phyloP scores from a whole-genome alignment of 2,329 filamentous ascomycete species.

The Aspergillus sp. region DNA sequence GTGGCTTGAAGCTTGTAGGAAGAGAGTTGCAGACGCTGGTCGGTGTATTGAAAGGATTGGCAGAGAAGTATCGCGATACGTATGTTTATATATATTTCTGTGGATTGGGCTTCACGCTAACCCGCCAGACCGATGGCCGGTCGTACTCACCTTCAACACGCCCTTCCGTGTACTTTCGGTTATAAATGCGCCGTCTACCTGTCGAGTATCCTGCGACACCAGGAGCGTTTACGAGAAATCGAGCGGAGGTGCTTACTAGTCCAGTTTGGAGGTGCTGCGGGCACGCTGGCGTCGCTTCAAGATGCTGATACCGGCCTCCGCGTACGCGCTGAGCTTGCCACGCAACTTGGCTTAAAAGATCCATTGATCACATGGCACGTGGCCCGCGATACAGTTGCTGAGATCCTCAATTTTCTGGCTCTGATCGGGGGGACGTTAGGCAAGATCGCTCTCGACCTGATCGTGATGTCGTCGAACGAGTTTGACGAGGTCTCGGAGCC shows the following conservation, averaged over 20 bases:
- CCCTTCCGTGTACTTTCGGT: slow-evolving; percentile 55
- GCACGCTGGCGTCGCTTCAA: slow-evolving; percentile 55
- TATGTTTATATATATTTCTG: neutral
- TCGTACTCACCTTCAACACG: slow-evolving; percentile 57
- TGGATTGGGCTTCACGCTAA: neutral
- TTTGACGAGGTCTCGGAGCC: slow-evolving; percentile 56
- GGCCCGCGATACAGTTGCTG: slow-evolving; percentile 54
- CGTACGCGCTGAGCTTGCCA: slow-evolving; percentile 51
- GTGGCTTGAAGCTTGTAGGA: slow-evolving; percentile 42
- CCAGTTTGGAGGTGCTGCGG: slow-evolving; percentile 58
- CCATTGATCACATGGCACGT: slow-evolving; percentile 60
- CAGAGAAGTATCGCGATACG: slow-evolving; percentile 4
- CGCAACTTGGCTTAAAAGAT: slow-evolving; percentile 48
- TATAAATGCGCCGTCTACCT: slow-evolving; percentile 48
- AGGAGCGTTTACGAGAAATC: slow-evolving; percentile 50
- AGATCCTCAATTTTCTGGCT: slow-evolving; percentile 55
- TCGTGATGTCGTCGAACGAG: slow-evolving; percentile 60
- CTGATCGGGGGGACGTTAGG: slow-evolving; percentile 55
- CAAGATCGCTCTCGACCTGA: slow-evolving; percentile 57
- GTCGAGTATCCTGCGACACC: slow-evolving; percentile 50
- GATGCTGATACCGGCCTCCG: slow-evolving; percentile 47
- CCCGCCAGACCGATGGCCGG: slow-evolving; percentile 50
- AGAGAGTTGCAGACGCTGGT: slow-evolving; percentile 26
- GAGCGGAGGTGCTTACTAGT: slow-evolving; percentile 50
- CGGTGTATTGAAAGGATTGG: neutral